Evolutionary conservation across 1,139 yeast species (phyloP), one percentile per base, ranked within the genome.

Genomic region (Zygosaccharomyces pseudobailii): DNA sequence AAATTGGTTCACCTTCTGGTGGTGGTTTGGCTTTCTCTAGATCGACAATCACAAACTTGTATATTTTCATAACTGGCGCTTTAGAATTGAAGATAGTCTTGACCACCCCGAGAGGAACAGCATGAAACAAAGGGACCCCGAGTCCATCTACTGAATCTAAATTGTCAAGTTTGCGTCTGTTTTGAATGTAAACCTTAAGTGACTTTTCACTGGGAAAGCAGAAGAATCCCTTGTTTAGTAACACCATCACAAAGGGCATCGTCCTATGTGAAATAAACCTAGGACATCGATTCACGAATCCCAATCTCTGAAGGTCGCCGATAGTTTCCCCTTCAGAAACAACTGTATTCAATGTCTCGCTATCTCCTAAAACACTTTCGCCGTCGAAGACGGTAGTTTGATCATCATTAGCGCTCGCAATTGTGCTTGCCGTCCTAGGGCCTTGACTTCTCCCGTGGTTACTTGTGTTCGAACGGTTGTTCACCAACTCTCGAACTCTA

Each of bases 51-150:
- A 53, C 49, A 47, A 57, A 66, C 40, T 58, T 63, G 51, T 59
- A 61, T 10, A 68, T 58, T 10, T 58, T 59, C 56, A 66, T 52
- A 3, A 62, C 52, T 1, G 69, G 66, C 2, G 55, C 51, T 24
- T 50, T 58, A 13, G 50, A 45, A 35, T 40, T 45, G 41, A 68
- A 64, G 19, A 66, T 56, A 1, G 66, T 56, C 45, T 55, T 61
- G 37, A 63, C 47, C 36, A 57, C 52, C 50, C 61, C 57, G 6
- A 62, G 54, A 3, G 66, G 53, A 3, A 59, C 50, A 2, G 64
- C 61, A 43, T 69, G 71, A 27, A 67, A 56, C 5, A 68, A 36
- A 3, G 73, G 72, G 27, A 64, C 48, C 0, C 69, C 71, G 3
- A 68, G 55, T 17, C 59, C 59, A 6, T 49, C 48, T 13, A 50